Conservation (phyloP, 2,329 filamentous ascomycete genomes). For the Zasmidium angulare region DNA sequence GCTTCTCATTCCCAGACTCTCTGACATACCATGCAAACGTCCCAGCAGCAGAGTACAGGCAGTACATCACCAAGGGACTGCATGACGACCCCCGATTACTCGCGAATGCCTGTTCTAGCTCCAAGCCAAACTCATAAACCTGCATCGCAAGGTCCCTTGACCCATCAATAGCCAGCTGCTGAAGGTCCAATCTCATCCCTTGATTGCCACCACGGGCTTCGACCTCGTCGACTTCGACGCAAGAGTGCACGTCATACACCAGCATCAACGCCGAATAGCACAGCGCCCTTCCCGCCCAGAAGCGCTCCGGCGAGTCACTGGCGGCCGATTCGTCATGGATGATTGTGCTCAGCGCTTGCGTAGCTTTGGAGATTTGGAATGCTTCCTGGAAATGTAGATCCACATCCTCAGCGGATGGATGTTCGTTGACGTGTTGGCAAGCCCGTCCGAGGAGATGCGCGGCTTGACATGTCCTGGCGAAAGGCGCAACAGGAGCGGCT, state of each 20-base stretch:
- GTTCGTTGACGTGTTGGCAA: constrained; percentile 20
- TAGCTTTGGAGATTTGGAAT: constrained; percentile 15
- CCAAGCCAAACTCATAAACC: not conserved
- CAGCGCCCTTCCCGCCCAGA: constrained; percentile 18
- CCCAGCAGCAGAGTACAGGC: not conserved
- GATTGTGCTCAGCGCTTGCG: constrained; percentile 13
- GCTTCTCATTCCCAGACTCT: not conserved
- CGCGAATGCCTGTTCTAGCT: not conserved
- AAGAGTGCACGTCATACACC: constrained; percentile 23
- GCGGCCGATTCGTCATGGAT: constrained; percentile 7
- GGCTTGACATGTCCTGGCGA: constrained; percentile 23
- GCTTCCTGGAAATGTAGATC: constrained; percentile 24
- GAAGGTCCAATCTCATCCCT: constrained; percentile 20
- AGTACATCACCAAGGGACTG: not conserved
- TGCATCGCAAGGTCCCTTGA: not conserved
- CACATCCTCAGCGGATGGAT: constrained; percentile 13
- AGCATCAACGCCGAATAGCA: constrained; percentile 16
- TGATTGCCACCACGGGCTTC: constrained; percentile 14
- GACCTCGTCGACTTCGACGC: constrained; percentile 19
- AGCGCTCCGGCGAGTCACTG: constrained; percentile 7
- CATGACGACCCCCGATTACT: not conserved
- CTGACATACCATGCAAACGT: not conserved
- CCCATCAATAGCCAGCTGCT: constrained; percentile 21
- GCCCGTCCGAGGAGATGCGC: constrained; percentile 21
- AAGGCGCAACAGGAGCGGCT: constrained; percentile 18